Percentiles rank a stretch among this genome's conserved stretches.
These are phyloP conservation scores for Citrullus amarus DNA, from an alignment of 306 rosid species.

Conservation along the genomic window DNA sequence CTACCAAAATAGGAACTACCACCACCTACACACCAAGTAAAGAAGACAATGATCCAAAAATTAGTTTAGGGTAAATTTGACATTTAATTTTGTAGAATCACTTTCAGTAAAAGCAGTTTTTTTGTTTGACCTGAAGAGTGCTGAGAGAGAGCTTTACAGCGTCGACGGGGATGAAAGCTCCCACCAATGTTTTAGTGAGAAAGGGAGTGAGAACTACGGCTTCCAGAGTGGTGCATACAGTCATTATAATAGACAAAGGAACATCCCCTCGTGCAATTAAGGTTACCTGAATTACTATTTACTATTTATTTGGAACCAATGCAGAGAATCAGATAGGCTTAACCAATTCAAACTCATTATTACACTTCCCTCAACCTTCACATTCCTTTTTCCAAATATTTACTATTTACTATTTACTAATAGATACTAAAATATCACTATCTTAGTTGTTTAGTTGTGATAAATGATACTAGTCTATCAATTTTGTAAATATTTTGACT, in stretches of 20 bases:
- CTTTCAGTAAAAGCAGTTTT: background rate
- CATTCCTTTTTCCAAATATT: too few species aligned
- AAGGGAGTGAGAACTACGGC: constrained; percentile 32
- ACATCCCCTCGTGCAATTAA: constrained; percentile 35
- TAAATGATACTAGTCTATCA: too few species aligned
- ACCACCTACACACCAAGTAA: constrained; percentile 16
- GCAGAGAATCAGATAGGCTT: too few species aligned
- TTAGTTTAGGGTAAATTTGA: too few species aligned
- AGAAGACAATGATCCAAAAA: background rate
- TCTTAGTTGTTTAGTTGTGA: too few species aligned
- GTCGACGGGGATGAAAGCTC: constrained; percentile 24
- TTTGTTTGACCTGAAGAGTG: constrained; percentile 23
- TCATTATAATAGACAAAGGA: constrained; percentile 33
- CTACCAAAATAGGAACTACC: constrained; percentile 27
- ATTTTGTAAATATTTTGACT: too few species aligned
- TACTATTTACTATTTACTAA: too few species aligned
- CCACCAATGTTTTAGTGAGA: constrained; percentile 20
- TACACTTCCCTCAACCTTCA: too few species aligned
- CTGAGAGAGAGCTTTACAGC: constrained; percentile 27
- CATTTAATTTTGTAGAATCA: too few species aligned
- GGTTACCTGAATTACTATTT: constrained; percentile 23
- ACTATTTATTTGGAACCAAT: too few species aligned
- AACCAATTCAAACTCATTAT: too few species aligned
- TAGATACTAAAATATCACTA: too few species aligned
- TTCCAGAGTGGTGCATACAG: constrained; percentile 30